Conservation (phyloP, 441 rosid genomes). For the Adansonia rubrostipa region DNA sequence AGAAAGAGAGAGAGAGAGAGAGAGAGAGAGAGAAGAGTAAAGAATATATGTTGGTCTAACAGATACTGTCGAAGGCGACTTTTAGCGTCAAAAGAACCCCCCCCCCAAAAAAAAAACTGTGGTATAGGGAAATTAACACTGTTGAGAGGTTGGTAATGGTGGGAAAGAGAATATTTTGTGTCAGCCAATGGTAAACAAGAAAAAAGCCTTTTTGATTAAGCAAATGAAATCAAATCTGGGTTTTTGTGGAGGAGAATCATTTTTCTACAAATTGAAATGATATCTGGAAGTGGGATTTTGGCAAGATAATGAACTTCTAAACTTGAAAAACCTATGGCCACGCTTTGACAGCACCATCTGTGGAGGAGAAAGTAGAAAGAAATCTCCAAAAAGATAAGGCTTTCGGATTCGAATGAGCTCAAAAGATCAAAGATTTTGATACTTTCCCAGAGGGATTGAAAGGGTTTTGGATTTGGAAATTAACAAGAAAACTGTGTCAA, state of each 20-base stretch:
- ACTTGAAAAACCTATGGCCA: constrained; percentile 73
- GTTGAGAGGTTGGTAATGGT: constrained; percentile 27
- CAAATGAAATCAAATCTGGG: not conserved
- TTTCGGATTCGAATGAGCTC: not conserved
- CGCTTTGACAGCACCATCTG: constrained; percentile 61
- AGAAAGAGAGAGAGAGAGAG: too few relatives aligned
- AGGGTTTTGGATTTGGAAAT: not conserved
- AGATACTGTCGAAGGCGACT: constrained; percentile 6
- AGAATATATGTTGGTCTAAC: not conserved
- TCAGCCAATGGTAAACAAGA: constrained; percentile 29
- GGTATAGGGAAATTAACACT: not conserved
- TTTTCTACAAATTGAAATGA: not conserved
- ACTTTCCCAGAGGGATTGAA: not conserved
- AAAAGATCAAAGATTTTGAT: constrained; percentile 24
- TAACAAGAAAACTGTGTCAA: not conserved
- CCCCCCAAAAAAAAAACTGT: not conserved
- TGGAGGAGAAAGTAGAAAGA: constrained; percentile 32
- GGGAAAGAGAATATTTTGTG: constrained; percentile 38
- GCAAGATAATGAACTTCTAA: constrained; percentile 43
- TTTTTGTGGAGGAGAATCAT: constrained; percentile 21
- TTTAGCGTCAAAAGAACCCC: not conserved
- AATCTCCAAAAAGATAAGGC: not conserved
- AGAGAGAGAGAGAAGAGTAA: too few relatives aligned
- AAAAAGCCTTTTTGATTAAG: not conserved
- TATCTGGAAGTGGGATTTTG: not conserved